Evolutionary conservation across 345 rosid genomes (phyloP), one percentile per base, ranked within the genome.

Genomic region (Arabis alpina): DNA sequence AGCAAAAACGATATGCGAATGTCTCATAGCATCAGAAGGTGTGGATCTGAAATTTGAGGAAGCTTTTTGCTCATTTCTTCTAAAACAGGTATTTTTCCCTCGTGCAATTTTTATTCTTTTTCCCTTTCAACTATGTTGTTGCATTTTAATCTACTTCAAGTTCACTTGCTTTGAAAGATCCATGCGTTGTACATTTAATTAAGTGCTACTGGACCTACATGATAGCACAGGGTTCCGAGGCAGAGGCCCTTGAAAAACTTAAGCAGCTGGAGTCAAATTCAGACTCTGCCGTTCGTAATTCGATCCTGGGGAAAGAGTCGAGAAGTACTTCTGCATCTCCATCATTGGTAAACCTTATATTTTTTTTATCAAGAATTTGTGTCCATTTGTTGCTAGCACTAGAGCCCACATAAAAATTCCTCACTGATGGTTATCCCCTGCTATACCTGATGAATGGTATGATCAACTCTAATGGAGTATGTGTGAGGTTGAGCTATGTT

Each of bases 1-100:
- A 83, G 97, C 97, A 69, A 91, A 79, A 75, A 60, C 57, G 68
- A 81, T 91, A 30, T 89, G 93, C 3, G 96, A 89, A 56, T 88
- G 96, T 78, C 85, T 94, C 80, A 84, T 85, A 61, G 76, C 89
- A 76, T 88, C 97, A 16, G 99, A 94, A 58, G 86, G 91, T 55
- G 71, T 78, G 65, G 95, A 91, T 85, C 87, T 94, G 54, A 94
- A 89, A 83, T 87, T 86, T 81, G 99, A 94, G 80, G 93, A 88
- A 77, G 83, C 89, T 30, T 80, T 91, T 54, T 91, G 96, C 82
- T 68, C 72, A 73, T 94, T 87, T 79, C 88, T 94, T 77, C 86
- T 94, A 64, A 93, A 93, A 43, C 89, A 91, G 97, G 99, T 94
- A 71, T 30, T 48, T 45, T 40, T 64, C 60, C 24, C n/a, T 34